These are phyloP conservation scores for Butyriboletus loyo DNA, from an alignment of 768 basidiomycete species.

Conservation along the genomic window DNA sequence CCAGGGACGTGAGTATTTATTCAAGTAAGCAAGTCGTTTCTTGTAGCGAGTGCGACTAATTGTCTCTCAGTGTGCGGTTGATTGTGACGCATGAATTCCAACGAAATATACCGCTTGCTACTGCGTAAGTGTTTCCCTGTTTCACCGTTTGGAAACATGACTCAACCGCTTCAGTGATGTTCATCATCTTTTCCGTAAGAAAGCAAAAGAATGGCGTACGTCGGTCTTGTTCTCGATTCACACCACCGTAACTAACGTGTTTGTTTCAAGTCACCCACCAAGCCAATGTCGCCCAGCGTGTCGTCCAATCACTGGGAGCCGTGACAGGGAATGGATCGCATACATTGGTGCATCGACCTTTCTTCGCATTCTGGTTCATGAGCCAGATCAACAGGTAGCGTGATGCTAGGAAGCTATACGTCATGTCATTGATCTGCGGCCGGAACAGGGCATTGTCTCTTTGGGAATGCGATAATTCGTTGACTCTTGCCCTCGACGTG, in stretches of 20 bases:
- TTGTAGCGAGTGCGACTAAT: slow-evolving; percentile 4
- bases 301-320: slow-evolving; percentile 56
- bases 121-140: slow-evolving; percentile 40
- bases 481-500: slow-evolving; percentile 60
- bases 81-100: slow-evolving; percentile 69
- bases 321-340: slow-evolving; percentile 53
- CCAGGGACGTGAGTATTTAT: slow-evolving; percentile 69
- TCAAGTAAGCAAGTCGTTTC: slow-evolving; percentile 53
- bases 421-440: slow-evolving; percentile 12
- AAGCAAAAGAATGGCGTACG: slow-evolving; percentile 69
- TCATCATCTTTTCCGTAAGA: slow-evolving; percentile 47
- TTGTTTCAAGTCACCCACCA: slow-evolving; percentile 54
- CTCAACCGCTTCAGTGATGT: slow-evolving; percentile 36
- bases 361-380: slow-evolving; percentile 77
- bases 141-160: not conserved
- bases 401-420: not conserved
- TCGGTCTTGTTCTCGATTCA: slow-evolving; percentile 14
- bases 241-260: slow-evolving; percentile 3
- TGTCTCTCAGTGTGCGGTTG: slow-evolving; percentile 54
- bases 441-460: slow-evolving; percentile 48
- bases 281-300: slow-evolving; percentile 53
- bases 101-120: slow-evolving; percentile 57
- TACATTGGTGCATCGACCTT: slow-evolving; percentile 55
- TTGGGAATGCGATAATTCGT: slow-evolving; percentile 58
- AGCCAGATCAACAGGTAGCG: slow-evolving; percentile 57